Evolutionary conservation across 2,329 filamentous ascomycete genomes (phyloP), one percentile per base, ranked within the genome.

Genomic region (Cytospora chrysosperma): DNA sequence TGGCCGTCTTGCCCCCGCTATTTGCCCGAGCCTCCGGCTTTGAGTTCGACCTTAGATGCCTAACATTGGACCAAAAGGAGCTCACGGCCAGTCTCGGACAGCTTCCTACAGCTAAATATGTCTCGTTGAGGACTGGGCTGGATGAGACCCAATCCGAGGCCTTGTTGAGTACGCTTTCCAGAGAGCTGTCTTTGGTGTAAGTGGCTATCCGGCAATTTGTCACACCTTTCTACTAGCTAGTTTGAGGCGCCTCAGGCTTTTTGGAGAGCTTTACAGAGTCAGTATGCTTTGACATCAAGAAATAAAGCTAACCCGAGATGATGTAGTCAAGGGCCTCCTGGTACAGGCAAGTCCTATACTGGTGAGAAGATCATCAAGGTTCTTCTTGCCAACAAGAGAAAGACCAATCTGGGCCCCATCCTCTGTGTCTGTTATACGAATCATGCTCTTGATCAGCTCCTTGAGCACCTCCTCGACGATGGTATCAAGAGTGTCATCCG

Each of bases 281-380:
- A n/a, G 2, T 47, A 24, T 24, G 9, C 10, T 47, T 47, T 47
- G n/a, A 1, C 1, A 24, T 47, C 19, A 15, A 47, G 43, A 24
- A 4, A 21, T 19, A 10, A 0, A 24, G 13, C 43, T 47, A 8
- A 47, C n/a, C 19, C 9, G 3, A 24, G 4, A 13, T 24, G 10
- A 12, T 47, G n/a, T 47, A 47, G 43, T 24, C 88, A 91, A 74
- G 89, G 89, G 0, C 88, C 88, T 0, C 88, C 88, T 0, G 88
- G 89, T 0, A 91, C 88, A 0, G 88, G 89, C 0, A 91, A 91
- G 70, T 83, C 79, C 4, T 90, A 82, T 67, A 79, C 82, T 0
- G 88, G 87, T 3, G 78, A 85, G 2, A 78, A 82, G 51, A 71
- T 90, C n/a, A 81, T 89, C 64, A 82, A 82, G 64, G 77, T 81